phyloP scores from a whole-genome alignment of 495 filamentous ascomycete species.

The Aspergillus panamensis region DNA sequence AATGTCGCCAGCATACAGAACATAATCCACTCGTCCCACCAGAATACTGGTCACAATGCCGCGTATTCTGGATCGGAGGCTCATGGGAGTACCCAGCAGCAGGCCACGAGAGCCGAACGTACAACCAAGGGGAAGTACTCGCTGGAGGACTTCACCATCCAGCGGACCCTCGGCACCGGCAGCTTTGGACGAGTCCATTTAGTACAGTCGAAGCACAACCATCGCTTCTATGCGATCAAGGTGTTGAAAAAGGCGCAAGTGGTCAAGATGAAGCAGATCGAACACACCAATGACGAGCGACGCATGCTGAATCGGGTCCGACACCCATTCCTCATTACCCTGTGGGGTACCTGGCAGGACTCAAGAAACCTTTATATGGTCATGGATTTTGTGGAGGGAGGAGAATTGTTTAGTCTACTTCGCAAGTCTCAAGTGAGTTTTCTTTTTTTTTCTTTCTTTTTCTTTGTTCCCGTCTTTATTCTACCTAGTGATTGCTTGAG shows the following conservation, averaged over 20 bases:
- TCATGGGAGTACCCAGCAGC: conserved; percentile 19
- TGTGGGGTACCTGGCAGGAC: conserved; percentile 99
- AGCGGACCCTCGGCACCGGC: conserved; percentile 89
- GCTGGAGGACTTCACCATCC: conserved; percentile 78
- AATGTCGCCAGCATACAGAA: conserved; percentile 47
- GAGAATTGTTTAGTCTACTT: conserved; percentile 91
- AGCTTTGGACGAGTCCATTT: conserved; percentile 96
- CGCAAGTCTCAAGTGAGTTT: conserved; percentile 89
- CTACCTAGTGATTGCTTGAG: not conserved
- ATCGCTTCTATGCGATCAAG: conserved; percentile 96
- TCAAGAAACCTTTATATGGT: conserved; percentile 97
- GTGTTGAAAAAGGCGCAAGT: conserved; percentile 98
- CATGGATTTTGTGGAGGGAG: conserved; percentile 99
- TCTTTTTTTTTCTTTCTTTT: not conserved
- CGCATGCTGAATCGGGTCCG: conserved; percentile 92
- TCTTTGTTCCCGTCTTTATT: no score
- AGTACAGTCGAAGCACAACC: conserved; percentile 95
- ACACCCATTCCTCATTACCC: conserved; percentile 93
- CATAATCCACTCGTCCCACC: conserved; percentile 38
- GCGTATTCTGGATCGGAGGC: conserved; percentile 12
- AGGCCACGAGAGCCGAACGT: conserved; percentile 42
- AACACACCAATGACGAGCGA: conserved; percentile 97
- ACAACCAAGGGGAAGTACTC: conserved; percentile 98
- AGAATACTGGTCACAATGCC: conserved; percentile 26
- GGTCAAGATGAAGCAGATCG: conserved; percentile 99